A percentile compares a stretch with the other conserved stretches of the same genome.
phyloP scores from a whole-genome alignment of 164 flowering plant species.

The Annona squamosa region DNA sequence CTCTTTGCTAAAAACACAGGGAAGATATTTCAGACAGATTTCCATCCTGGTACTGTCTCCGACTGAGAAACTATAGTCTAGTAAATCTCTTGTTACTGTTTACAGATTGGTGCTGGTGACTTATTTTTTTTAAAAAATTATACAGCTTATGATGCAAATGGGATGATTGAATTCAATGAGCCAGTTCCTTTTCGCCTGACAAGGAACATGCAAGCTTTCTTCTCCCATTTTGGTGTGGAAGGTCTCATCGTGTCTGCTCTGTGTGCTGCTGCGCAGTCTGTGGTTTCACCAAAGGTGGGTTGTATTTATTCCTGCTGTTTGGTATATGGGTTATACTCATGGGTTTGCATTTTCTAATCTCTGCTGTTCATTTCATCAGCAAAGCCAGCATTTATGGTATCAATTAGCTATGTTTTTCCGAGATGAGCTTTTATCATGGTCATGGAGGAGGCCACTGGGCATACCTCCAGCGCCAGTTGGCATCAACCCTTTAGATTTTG shows the following conservation, averaged over 20 bases:
- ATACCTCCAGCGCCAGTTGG: constrained; percentile 50
- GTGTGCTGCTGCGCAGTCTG: constrained; percentile 96
- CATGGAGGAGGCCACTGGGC: constrained; percentile 81
- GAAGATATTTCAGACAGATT: constrained; percentile 92
- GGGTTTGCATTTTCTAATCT: background rate
- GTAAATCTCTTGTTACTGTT: background rate
- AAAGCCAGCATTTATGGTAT: constrained; percentile 90
- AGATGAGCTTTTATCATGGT: constrained; percentile 96
- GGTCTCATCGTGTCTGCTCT: constrained; percentile 92
- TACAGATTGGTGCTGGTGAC: background rate
- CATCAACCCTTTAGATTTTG: constrained; percentile 66
- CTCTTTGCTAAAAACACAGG: constrained; percentile 97
- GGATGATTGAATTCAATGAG: constrained; percentile 91
- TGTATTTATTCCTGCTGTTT: background rate
- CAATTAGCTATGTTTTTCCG: constrained; percentile 99
- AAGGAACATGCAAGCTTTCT: constrained; percentile 89
- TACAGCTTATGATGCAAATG: constrained; percentile 83
- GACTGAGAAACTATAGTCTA: background rate
- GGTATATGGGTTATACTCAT: background rate
- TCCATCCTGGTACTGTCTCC: constrained; percentile 53
- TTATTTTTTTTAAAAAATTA: background rate
- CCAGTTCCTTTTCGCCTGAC: constrained; percentile 97
- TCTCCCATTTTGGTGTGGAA: constrained; percentile 95
- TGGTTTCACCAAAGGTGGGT: constrained; percentile 82
- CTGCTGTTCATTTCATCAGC: constrained; percentile 41